These are phyloP conservation scores for Cystobasidiaceae sp. DNA, from an alignment of 1,284 basidiomycete species.

Conservation along the genomic window DNA sequence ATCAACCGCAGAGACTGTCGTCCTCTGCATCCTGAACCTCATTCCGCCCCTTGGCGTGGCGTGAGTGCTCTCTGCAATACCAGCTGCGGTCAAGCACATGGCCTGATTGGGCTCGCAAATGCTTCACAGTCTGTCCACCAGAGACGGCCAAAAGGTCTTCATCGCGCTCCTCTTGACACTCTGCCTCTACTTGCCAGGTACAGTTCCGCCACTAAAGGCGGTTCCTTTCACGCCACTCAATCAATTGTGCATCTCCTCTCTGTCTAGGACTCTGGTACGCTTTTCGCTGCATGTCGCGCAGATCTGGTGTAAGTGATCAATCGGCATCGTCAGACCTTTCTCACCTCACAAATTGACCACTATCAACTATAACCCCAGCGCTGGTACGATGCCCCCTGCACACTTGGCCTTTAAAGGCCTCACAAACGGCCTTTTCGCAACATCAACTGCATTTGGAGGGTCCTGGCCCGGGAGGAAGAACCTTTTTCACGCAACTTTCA, in stretches of 20 bases:
- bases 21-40: slow-evolving; percentile 2
- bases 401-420: background rate
- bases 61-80: background rate
- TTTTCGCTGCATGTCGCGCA: slow-evolving; percentile 4
- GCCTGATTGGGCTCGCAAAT: background rate
- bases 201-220: background rate
- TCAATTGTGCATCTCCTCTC: background rate
- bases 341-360: background rate
- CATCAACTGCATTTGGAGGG: no score
- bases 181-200: slow-evolving; percentile 14
- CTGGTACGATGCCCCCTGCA: slow-evolving; percentile 9
- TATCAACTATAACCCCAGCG: background rate
- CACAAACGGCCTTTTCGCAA: no score
- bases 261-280: slow-evolving; percentile 9
- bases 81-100: background rate
- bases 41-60: slow-evolving; percentile 15
- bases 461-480: no score
- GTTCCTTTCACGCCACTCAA: background rate
- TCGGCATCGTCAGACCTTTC: background rate
- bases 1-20: slow-evolving; percentile 3
- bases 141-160: background rate
- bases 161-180: slow-evolving; percentile 7
- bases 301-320: background rate
- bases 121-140: slow-evolving; percentile 4
- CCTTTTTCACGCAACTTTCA: no score